phyloP scores from a whole-genome alignment of 2,329 filamentous ascomycete genomes.

The Cladosporium cucumerinum region DNA sequence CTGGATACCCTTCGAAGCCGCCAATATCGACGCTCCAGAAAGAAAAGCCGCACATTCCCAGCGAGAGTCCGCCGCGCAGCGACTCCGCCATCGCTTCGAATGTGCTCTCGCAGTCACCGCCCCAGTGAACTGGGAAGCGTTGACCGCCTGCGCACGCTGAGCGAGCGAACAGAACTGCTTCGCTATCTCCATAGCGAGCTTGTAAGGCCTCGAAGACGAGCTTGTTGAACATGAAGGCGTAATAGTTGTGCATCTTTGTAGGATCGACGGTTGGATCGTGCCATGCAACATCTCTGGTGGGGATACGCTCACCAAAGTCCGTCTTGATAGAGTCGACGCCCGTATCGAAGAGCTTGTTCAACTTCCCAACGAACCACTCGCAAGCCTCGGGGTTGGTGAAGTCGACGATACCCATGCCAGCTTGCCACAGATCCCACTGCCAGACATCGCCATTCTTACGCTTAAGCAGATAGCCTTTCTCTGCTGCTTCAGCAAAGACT shows the following conservation, averaged over 20 bases:
- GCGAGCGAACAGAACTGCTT: slow-evolving; percentile 66
- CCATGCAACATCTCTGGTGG: slow-evolving; percentile 63
- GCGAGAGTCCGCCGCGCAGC: slow-evolving; percentile 61
- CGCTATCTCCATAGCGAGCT: slow-evolving; percentile 47
- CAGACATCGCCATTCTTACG: slow-evolving; percentile 65
- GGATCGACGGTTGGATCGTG: slow-evolving; percentile 59
- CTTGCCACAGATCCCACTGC: slow-evolving; percentile 77
- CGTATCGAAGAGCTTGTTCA: slow-evolving; percentile 62
- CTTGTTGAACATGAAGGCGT: slow-evolving; percentile 70
- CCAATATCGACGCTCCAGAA: slow-evolving; percentile 71
- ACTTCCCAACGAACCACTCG: slow-evolving; percentile 61
- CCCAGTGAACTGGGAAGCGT: slow-evolving; percentile 66
- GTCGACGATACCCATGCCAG: slow-evolving; percentile 71
- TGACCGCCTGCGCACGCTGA: slow-evolving; percentile 66
- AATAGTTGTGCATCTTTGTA: slow-evolving; percentile 72
- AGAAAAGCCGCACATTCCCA: slow-evolving; percentile 62
- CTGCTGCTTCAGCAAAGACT: slow-evolving; percentile 61
- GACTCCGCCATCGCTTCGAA: slow-evolving; percentile 71
- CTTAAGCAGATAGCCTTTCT: slow-evolving; percentile 67
- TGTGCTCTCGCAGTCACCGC: slow-evolving; percentile 71
- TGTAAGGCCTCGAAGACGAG: slow-evolving; percentile 65
- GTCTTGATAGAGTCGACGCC: slow-evolving; percentile 73
- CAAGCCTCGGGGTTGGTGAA: slow-evolving; percentile 69
- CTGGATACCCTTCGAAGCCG: slow-evolving; percentile 65
- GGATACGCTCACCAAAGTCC: slow-evolving; percentile 72